phyloP scores from a whole-genome alignment of 1,284 basidiomycete species.

The Earliella scabrosa region DNA sequence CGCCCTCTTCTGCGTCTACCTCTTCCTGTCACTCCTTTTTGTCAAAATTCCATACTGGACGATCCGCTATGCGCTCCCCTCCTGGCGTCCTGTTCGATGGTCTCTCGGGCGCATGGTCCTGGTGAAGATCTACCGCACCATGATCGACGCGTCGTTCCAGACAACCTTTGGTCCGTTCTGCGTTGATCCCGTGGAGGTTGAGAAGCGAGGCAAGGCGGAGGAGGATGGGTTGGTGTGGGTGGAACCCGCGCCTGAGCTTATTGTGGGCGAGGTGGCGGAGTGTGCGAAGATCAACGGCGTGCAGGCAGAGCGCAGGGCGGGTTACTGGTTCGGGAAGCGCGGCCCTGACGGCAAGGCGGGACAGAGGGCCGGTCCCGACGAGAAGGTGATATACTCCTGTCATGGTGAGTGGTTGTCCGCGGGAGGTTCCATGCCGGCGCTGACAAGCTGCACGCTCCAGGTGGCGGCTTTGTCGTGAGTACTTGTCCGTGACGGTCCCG shows the following conservation, averaged over 20 bases:
- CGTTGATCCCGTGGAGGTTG: not conserved
- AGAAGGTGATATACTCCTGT: conserved; percentile 52
- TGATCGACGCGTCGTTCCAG: conserved; percentile 4
- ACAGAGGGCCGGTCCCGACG: conserved; percentile 22
- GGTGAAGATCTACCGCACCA: not conserved
- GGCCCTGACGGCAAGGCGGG: conserved; percentile 7
- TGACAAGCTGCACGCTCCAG: not conserved
- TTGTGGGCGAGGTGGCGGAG: conserved; percentile 17
- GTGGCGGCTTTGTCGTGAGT: not conserved
- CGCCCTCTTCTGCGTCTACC: conserved; percentile 9
- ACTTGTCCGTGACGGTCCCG: too few relatives aligned
- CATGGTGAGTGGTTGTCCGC: conserved; percentile 52
- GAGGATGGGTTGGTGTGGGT: conserved; percentile 27
- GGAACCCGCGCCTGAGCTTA: conserved; percentile 9
- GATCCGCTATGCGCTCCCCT: conserved; percentile 6
- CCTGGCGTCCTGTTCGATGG: conserved; percentile 5
- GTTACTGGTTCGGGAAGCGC: conserved; percentile 41
- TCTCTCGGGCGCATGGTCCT: conserved; percentile 19
- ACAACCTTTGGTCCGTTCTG: not conserved
- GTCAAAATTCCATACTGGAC: conserved; percentile 14
- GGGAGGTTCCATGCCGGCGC: not conserved
- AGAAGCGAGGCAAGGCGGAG: conserved; percentile 6
- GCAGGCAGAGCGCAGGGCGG: conserved; percentile 34
- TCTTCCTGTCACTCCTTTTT: conserved; percentile 5
- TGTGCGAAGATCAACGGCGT: conserved; percentile 32